Evolutionary conservation across 441 rosid species (phyloP), one percentile per base, ranked within the genome.

Genomic region (Jatropha podagrica): DNA sequence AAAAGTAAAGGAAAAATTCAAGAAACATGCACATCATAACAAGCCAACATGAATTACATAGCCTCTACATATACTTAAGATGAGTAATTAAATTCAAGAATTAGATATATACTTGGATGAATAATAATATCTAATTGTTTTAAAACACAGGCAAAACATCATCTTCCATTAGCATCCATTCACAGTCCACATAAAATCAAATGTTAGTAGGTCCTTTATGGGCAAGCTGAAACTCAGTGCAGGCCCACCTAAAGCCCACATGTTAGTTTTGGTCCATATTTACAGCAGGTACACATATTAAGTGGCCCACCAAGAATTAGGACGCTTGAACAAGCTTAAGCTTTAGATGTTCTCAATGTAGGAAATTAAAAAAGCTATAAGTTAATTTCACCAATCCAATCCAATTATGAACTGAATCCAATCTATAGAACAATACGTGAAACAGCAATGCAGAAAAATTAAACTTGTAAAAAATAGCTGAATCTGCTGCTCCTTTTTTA

Each of bases 221-320:
- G 87, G 89, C 86, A 76, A 74, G 32, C 78, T 72, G 56, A 77
- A 77, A 68, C 87, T 87, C 60, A 74, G 38, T 61, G 71, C 76
- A 66, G 74, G 86, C 93, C 91, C 94, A 88, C 85, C 92, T 90
- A 87, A 87, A 89, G 85, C 88, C 95, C 76, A 83, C 86, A 79
- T 49, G 73, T 88, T 78, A 13, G 59, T 88, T 18, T 87, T 51
- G 74, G 87, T 90, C 90, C 90, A 83, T 80, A 89, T 87, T 90
- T 90, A 89, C 94, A 81, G 93, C 83, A 85, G 83, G 86, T 75
- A 79, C 91, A 82, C 91, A 74, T 85, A 62, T 78, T 77, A 76
- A 87, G 89, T 77, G 88, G 77, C 91, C 89, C 80, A 72, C 88
- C 90, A 89, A 88, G 91, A 90, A 90, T 87, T 88, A 90, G 89